phyloP scores from a whole-genome alignment of 192 early-diverging fungal species.

The Kickxella alabastrina region DNA sequence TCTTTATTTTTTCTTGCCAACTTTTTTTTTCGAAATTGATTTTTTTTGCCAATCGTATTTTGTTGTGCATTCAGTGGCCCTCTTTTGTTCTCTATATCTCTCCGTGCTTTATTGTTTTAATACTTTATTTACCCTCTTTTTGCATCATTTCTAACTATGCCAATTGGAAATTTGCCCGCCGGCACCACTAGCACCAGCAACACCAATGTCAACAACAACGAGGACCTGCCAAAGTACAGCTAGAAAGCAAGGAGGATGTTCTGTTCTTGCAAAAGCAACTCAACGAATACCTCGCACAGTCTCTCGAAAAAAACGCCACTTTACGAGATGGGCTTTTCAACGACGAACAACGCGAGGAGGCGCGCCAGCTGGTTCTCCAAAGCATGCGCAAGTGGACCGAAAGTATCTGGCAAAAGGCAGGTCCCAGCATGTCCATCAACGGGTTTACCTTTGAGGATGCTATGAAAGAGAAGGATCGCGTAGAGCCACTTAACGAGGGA shows the following conservation, averaged over 20 bases:
- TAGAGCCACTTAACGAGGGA: conserved; percentile 36
- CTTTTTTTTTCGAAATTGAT: not conserved
- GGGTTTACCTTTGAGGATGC: conserved; percentile 42
- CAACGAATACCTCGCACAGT: conserved; percentile 15
- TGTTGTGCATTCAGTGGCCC: too few relatives aligned
- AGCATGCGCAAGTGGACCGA: conserved; percentile 25
- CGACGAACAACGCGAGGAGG: conserved; percentile 32
- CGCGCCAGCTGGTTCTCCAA: conserved; percentile 11
- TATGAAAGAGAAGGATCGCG: conserved; percentile 30
- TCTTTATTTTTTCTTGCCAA: not conserved
- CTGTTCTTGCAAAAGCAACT: conserved; percentile 37
- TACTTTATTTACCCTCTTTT: not conserved
- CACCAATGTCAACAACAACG: conserved; percentile 6
- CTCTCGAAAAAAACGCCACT: conserved; percentile 22
- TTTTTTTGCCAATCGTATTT: too few relatives aligned
- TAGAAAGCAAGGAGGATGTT: conserved; percentile 50
- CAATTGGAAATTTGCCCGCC: not conserved
- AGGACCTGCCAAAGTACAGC: conserved; percentile 50
- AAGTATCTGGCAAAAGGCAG: conserved; percentile 33
- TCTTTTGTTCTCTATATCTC: not conserved
- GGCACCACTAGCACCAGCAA: not conserved
- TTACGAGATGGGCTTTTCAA: conserved; percentile 26
- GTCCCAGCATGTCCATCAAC: conserved; percentile 40
- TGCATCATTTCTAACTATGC: not conserved
- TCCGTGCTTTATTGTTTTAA: not conserved